phyloP scores from a whole-genome alignment of 371 early-diverging fungal species.

The Choanephora cucurbitarum region DNA sequence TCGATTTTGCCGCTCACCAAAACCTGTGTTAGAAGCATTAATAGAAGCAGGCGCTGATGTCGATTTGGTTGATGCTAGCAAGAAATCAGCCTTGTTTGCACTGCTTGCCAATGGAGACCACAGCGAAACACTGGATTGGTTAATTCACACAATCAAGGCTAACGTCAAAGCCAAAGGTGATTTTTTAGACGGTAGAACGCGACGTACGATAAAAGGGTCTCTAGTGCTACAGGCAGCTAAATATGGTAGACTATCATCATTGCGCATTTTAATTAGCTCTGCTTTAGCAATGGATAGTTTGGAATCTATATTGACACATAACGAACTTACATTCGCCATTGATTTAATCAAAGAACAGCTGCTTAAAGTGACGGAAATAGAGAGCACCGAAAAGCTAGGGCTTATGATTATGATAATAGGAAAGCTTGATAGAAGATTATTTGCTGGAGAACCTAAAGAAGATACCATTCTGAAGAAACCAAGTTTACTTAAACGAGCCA shows the following conservation, averaged over 20 bases:
- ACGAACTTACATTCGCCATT: conserved; percentile 17
- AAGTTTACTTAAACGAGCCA: background rate
- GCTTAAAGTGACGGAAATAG: conserved; percentile 9
- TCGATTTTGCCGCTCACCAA: conserved; percentile 44
- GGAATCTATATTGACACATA: conserved; percentile 5
- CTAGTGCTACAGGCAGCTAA: conserved; percentile 34
- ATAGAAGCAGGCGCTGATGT: conserved; percentile 48
- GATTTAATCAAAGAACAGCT: conserved; percentile 18
- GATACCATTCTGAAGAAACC: background rate
- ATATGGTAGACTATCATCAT: conserved; percentile 22
- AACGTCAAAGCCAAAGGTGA: conserved; percentile 22
- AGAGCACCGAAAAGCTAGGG: conserved; percentile 17
- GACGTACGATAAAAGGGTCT: conserved; percentile 19
- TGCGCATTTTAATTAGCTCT: conserved; percentile 18
- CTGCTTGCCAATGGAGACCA: conserved; percentile 39
- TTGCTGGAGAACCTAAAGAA: background rate
- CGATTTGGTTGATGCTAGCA: conserved; percentile 30
- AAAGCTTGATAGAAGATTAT: conserved; percentile 17
- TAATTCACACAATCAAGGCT: conserved; percentile 24
- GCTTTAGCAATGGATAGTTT: conserved; percentile 17
- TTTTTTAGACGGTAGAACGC: conserved; percentile 19
- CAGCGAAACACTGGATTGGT: conserved; percentile 20
- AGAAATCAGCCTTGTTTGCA: conserved; percentile 30
- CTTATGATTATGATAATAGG: conserved; percentile 27
- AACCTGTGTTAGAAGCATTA: conserved; percentile 14